A percentile compares a stretch with the other conserved stretches of the same genome.
phyloP scores from a whole-genome alignment of 352 stramenopile species.

The Phytophthora foliorum region DNA sequence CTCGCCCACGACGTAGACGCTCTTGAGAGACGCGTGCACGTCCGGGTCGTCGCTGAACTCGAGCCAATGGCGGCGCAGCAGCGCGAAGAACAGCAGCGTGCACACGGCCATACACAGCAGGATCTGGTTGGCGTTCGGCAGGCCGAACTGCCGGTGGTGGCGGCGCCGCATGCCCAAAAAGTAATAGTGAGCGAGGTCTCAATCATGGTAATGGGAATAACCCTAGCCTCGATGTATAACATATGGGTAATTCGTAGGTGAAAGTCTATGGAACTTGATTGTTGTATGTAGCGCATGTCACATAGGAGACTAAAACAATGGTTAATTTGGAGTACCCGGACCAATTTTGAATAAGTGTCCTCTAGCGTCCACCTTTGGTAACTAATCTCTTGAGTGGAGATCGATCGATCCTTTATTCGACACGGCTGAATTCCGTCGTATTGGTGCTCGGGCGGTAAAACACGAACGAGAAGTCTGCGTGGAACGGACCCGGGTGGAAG shows the following conservation, averaged over 20 bases:
- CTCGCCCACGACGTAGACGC: conserved; percentile 53
- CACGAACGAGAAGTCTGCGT: conserved; percentile 89
- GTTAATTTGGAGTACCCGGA: conserved; percentile 24
- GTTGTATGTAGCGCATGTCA: conserved; percentile 29
- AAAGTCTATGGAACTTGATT: conserved; percentile 2
- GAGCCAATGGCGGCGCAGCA: conserved; percentile 76
- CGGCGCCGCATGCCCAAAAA: conserved; percentile 48
- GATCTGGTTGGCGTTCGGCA: conserved; percentile 90
- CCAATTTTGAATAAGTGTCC: conserved; percentile 10
- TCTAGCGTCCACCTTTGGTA: neutral
- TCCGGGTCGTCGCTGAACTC: conserved; percentile 55
- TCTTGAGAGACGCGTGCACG: conserved; percentile 64
- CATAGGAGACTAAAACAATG: conserved; percentile 19
- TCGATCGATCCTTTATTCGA: conserved; percentile 74
- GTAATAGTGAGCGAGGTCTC: conserved; percentile 17
- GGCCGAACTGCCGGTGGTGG: conserved; percentile 74
- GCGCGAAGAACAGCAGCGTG: conserved; percentile 66
- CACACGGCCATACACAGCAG: conserved; percentile 67
- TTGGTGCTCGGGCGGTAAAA: conserved; percentile 88
- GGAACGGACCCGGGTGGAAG: conserved; percentile 85
- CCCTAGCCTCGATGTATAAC: conserved; percentile 9
- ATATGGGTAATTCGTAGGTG: conserved; percentile 7
- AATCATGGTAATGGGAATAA: conserved; percentile 7
- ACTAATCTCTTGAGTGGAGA: neutral
- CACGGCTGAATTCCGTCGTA: conserved; percentile 85